Evolutionary conservation across 2,329 filamentous ascomycete species (phyloP), one percentile per base, ranked within the genome.

Genomic region (Sporothrix phasma): DNA sequence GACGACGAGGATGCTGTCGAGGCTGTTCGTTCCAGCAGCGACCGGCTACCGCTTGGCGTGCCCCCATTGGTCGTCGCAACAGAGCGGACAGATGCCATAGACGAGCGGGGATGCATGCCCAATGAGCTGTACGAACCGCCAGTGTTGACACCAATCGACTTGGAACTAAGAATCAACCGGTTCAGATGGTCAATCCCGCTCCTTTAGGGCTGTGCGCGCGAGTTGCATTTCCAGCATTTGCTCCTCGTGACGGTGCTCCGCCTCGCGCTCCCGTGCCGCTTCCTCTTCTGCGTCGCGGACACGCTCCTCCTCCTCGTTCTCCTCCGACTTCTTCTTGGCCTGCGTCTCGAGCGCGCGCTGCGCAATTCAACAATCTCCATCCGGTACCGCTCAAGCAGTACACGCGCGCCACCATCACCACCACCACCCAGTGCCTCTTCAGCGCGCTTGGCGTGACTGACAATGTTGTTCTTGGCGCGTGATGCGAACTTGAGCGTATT

Each of bases 171-270:
- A 68, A 99, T 97, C 59, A 99, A 80, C 56, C 93, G 87, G 76
- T 97, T 99, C 54, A 99, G 81, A 75, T 99, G 94, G 73, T 97
- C 92, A 70, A 99, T 99, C 34, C n/a, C 94, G 88, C 78, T 99
- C 94, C 74, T 97, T 99, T 63, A 99, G 78, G 0, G 94, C 94
- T 0, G 94, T 99, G 47, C 94, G 86, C 37, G 94, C 94, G 54
- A 99, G 83, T 74, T 99, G 94, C 90, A 99, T 97, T 76, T 99
- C 94, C 63, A 99, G 81, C 83, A 99, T 93, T 75, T 99, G 94
- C 77, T 97, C 94, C 73, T 97, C 92, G 69, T 97, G 94, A 45
- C 92, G 86, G 69, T 90, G 84, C 69, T 92, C 87, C 7, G 89
- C 89, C 75, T 97, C 90, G 69, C 88, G 85, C 73, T 94, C 87